phyloP scores from a whole-genome alignment of 1,284 basidiomycete species.

The Fomes fomentarius region DNA sequence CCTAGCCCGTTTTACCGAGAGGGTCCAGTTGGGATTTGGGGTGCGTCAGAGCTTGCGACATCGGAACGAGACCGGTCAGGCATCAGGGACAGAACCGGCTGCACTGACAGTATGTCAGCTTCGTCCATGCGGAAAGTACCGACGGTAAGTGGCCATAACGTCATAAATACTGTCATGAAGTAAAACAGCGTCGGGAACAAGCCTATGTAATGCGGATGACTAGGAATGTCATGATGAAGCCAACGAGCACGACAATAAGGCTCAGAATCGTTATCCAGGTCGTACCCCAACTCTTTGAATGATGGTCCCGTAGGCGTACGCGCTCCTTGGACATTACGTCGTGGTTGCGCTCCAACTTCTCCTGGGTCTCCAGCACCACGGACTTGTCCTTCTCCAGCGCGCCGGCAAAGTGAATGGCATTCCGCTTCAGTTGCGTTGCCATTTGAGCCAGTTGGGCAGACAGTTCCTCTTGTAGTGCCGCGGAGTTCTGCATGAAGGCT shows the following conservation, averaged over 20 bases:
- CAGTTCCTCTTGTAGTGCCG: conserved; percentile 70
- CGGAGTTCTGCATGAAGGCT: conserved; percentile 57
- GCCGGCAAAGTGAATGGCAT: conserved; percentile 71
- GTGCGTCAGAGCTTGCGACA: too few species aligned
- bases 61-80: too few species aligned
- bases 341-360: conserved; percentile 72
- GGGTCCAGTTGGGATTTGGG: neutral
- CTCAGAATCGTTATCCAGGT: conserved; percentile 72
- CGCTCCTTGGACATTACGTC: conserved; percentile 72
- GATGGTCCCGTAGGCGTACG: conserved; percentile 62
- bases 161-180: neutral
- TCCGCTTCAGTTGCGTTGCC: conserved; percentile 77
- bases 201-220: conserved; percentile 63
- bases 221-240: conserved; percentile 74
- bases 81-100: too few species aligned
- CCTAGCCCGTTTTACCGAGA: neutral
- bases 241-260: conserved; percentile 57
- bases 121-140: neutral
- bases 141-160: neutral
- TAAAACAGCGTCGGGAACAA: neutral
- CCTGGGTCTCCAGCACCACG: conserved; percentile 59
- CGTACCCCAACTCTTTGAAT: conserved; percentile 67
- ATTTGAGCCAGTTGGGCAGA: conserved; percentile 75
- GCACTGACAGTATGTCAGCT: too few species aligned
- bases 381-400: conserved; percentile 67